These are phyloP conservation scores for Priceomyces carsonii DNA, from an alignment of 805 yeast species.

Conservation along the genomic window DNA sequence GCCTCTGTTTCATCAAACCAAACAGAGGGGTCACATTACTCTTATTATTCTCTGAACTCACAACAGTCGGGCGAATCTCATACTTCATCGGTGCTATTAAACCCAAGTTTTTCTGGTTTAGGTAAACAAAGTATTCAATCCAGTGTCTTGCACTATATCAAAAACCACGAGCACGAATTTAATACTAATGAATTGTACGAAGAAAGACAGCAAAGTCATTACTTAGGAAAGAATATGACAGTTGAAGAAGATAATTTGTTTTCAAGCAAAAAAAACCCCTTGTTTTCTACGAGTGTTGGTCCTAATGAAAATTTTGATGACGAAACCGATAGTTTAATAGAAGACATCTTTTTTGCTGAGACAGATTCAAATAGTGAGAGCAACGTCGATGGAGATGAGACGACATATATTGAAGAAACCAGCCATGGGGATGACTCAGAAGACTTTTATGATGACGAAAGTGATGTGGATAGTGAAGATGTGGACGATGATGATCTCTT, in stretches of 20 bases:
- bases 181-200: conserved; percentile 38
- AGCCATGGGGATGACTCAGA: not conserved
- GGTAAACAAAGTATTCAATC: conserved; percentile 31
- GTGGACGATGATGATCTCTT: conserved; percentile 44
- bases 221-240: too few relatives aligned
- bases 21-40: conserved; percentile 18
- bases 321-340: not conserved
- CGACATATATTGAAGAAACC: too few relatives aligned
- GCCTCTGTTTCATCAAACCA: conserved; percentile 28
- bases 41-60: conserved; percentile 17
- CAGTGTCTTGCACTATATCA: conserved; percentile 36
- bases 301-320: not conserved
- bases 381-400: not conserved
- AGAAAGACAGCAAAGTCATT: conserved; percentile 35
- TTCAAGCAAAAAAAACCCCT: too few relatives aligned
- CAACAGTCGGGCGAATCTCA: conserved; percentile 15
- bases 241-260: too few relatives aligned
- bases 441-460: conserved; percentile 1
- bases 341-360: not conserved
- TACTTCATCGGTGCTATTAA: conserved; percentile 18
- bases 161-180: conserved; percentile 23
- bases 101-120: conserved; percentile 17
- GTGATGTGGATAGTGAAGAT: conserved; percentile 11
- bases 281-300: conserved; percentile 7
- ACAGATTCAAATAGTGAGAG: not conserved